These are phyloP conservation scores for Lyophyllum shimeji DNA, from an alignment of 768 basidiomycete species.

Conservation along the genomic window DNA sequence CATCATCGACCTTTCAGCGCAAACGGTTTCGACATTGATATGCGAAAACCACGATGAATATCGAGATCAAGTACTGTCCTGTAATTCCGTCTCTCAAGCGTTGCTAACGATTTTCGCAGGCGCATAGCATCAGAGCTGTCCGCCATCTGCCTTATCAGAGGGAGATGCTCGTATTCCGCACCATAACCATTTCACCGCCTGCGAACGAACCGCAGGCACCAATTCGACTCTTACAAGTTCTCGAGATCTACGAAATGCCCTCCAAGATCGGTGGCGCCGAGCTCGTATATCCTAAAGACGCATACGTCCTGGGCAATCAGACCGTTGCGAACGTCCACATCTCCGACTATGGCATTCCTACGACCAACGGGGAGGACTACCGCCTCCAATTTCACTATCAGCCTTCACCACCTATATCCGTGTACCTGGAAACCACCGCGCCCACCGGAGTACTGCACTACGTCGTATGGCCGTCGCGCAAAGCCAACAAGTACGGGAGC, in stretches of 20 bases:
- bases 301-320: slow-evolving; percentile 24
- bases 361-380: slow-evolving; percentile 25
- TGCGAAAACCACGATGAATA: slow-evolving; percentile 33
- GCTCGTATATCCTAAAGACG: slow-evolving; percentile 8
- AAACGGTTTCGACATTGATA: slow-evolving; percentile 35
- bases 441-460: slow-evolving; percentile 34
- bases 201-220: slow-evolving; percentile 12
- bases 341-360: slow-evolving; percentile 36
- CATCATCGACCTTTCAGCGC: slow-evolving; percentile 39
- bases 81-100: not conserved
- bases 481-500: slow-evolving; percentile 6
- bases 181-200: slow-evolving; percentile 18
- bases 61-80: slow-evolving; percentile 7
- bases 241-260: slow-evolving; percentile 24
- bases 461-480: slow-evolving; percentile 30
- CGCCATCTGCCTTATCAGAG: slow-evolving; percentile 52
- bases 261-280: not conserved
- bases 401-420: slow-evolving; percentile 38
- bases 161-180: slow-evolving; percentile 52
- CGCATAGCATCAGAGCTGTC: slow-evolving; percentile 49
- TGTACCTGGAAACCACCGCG: slow-evolving; percentile 30
- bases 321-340: slow-evolving; percentile 31
- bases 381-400: slow-evolving; percentile 20
- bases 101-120: slow-evolving; percentile 30
- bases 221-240: slow-evolving; percentile 14